phyloP scores from a whole-genome alignment of 345 rosid genomes.

The Gossypium ekmanianum region DNA sequence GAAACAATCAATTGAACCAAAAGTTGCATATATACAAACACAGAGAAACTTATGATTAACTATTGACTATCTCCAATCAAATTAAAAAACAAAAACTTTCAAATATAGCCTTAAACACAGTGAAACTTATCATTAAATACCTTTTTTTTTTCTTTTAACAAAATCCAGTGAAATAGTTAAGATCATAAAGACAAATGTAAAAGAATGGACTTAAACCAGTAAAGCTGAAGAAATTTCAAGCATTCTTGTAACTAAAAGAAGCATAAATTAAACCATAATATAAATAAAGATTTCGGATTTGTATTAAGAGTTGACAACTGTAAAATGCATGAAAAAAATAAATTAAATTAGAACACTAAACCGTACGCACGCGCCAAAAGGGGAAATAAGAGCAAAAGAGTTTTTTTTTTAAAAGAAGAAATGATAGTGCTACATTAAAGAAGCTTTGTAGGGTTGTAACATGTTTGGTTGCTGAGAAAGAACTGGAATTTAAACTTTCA shows the following conservation, averaged over 20 bases:
- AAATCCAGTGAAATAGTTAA: background rate
- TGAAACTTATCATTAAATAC: too few relatives aligned
- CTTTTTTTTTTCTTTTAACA: background rate
- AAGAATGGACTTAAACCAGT: background rate
- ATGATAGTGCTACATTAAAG: background rate
- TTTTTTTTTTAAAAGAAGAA: background rate
- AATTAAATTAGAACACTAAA: background rate
- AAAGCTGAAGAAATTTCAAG: background rate
- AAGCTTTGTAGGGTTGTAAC: background rate
- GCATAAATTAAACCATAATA: background rate
- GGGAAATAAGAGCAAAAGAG: too few relatives aligned
- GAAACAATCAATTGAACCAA: background rate
- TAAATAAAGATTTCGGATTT: too few relatives aligned
- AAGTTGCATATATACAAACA: constrained; percentile 2
- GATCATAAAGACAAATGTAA: background rate
- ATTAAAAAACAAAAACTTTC: background rate
- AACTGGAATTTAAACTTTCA: background rate
- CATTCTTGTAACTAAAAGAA: background rate
- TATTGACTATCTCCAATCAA: background rate
- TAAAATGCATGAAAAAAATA: constrained; percentile 6
- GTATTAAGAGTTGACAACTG: background rate
- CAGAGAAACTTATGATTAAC: constrained; percentile 9
- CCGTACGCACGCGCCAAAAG: constrained; percentile 5
- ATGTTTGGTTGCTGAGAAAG: constrained; percentile 1
- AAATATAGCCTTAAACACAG: background rate